Evolutionary conservation across 768 basidiomycete genomes (phyloP), one percentile per base, ranked within the genome.

Genomic region (Boletus subcaerulescens): DNA sequence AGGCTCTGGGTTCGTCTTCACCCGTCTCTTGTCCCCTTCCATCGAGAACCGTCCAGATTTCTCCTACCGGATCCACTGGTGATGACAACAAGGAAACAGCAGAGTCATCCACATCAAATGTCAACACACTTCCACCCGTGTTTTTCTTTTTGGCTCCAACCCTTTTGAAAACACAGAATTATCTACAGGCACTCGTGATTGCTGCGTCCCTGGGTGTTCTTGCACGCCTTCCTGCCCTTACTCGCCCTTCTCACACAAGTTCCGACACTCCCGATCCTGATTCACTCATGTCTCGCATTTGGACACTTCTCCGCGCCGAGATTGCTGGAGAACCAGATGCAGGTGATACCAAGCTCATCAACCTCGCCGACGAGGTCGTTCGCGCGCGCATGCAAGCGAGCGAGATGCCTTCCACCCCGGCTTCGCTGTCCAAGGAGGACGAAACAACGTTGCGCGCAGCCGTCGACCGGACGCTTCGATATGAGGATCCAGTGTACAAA

Each of bases 281-380:
- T 18, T 74, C 77, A 41, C 87, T 88, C 66, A 77, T 79, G 67
- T 61, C 74, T 18, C 84, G 87, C 45, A 65, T 89, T 11, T 89
- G 87, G 87, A 72, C 80, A 3, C 77, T 89, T 12, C 77, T 90
- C 20, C 76, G 76, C 56, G 69, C 75, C 17, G 86, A 87, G 59
- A 78, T 88, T 42, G 69, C 77, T 2, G 55, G 61, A 52, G 63
- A 69, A 38, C 63, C 70, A 1, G 68, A 57, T n/a, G 57, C 69
- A 18, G 63, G 67, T 14, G 67, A 71, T 18, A 84, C 83, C 17
- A 87, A 85, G 61, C 66, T 89, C 36, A 65, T 83, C 44, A 84
- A 90, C 65, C 79, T 91, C 24, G 86, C 84, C 1, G 89, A 90
- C 62, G 89, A 91, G 64, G 82, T 90, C 43, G 66, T 89, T 31